phyloP scores from a whole-genome alignment of 768 basidiomycete species.

The Lactifluus rugatus region DNA sequence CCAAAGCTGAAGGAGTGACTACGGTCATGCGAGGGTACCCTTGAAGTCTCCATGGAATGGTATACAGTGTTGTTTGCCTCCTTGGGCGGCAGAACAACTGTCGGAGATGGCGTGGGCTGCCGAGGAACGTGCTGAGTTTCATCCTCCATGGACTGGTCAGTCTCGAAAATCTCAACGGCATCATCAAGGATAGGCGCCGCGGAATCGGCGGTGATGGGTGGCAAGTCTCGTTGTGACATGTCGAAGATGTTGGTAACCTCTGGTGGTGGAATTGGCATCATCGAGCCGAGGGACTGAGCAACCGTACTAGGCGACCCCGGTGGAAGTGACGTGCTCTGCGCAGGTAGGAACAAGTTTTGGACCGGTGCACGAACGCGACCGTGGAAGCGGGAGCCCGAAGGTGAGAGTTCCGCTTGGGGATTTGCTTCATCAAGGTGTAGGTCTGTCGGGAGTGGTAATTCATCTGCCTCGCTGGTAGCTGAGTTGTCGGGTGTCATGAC shows the following conservation, averaged over 20 bases:
- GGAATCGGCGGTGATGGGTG: slow-evolving; percentile 31
- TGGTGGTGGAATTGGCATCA: slow-evolving; percentile 34
- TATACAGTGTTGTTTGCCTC: slow-evolving; percentile 2
- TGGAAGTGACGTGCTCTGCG: slow-evolving; percentile 12
- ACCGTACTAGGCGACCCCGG: slow-evolving; percentile 13
- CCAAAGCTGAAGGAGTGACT: slow-evolving; percentile 64
- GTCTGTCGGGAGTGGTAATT: slow-evolving; percentile 23
- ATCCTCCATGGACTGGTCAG: slow-evolving; percentile 21
- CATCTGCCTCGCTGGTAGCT: slow-evolving; percentile 30
- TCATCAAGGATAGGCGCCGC: slow-evolving; percentile 27
- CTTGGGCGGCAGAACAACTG: slow-evolving; percentile 1
- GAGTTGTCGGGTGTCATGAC: slow-evolving; percentile 56
- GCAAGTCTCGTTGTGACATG: slow-evolving; percentile 45
- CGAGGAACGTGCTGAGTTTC: slow-evolving; percentile 14
- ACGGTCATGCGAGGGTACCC: slow-evolving; percentile 35
- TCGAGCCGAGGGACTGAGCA: slow-evolving; percentile 21
- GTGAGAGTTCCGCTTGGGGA: slow-evolving; percentile 18
- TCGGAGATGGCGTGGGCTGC: not conserved
- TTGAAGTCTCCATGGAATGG: slow-evolving; percentile 18
- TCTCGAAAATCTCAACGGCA: slow-evolving; percentile 31
- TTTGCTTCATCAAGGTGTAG: slow-evolving; percentile 25
- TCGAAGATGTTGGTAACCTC: slow-evolving; percentile 49
- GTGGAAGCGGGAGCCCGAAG: slow-evolving; percentile 11
- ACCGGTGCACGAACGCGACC: slow-evolving; percentile 7
- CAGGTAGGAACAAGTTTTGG: slow-evolving; percentile 17